Base-by-base conservation (phyloP, 805 yeast genomes). In the Myxozyma vanderwaltii region DNA sequence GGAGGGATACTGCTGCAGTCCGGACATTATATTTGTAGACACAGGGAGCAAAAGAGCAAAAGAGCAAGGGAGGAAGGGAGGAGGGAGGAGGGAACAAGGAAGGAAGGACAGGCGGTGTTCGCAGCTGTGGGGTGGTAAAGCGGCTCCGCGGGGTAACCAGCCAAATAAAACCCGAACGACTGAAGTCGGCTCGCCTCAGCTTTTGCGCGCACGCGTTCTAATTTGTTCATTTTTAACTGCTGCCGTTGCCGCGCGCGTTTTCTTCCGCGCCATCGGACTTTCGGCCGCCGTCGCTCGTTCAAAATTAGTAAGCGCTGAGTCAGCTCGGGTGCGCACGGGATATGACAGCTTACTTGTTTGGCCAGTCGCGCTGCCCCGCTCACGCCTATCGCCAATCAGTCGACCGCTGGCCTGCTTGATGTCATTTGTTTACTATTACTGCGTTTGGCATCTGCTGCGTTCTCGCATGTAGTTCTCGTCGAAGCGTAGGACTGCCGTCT, bases 101-200 rank as follows among this genome's bases (percentile, higher is more conserved):
- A 41, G 45, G 10, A 10, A 12, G 43, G 43, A 21, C 43, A n/a
- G 43, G 13, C 43, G 43, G 43, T n/a, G 48, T 13, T 24, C 33
- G 24, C 36, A 13, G 12, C 35, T 48, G 52, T 35, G 41, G 29
- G 44, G 41, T 29, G 44, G n/a, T 3, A 15, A 23, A 35, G 52
- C 52, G 52, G 52, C 52, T 31, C 52, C 13, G 52, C 52, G 52
- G 52, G 52, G 44, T 38, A 48, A 4, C 10, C 29, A n/a, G n/a
- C n/a, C n/a, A n/a, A n/a, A n/a, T n/a, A n/a, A n/a, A n/a, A 13
- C 44, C 44, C 21, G 21, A 33, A 13, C 13, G 36, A 33, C n/a
- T n/a, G n/a, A n/a, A n/a, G n/a, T n/a, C n/a, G n/a, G n/a, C n/a
- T n/a, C n/a, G n/a, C n/a, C n/a, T n/a, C n/a, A n/a, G n/a, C n/a